Conservation (phyloP, 2,329 filamentous ascomycete genomes). For the Pseudogymnoascus sp. region DNA sequence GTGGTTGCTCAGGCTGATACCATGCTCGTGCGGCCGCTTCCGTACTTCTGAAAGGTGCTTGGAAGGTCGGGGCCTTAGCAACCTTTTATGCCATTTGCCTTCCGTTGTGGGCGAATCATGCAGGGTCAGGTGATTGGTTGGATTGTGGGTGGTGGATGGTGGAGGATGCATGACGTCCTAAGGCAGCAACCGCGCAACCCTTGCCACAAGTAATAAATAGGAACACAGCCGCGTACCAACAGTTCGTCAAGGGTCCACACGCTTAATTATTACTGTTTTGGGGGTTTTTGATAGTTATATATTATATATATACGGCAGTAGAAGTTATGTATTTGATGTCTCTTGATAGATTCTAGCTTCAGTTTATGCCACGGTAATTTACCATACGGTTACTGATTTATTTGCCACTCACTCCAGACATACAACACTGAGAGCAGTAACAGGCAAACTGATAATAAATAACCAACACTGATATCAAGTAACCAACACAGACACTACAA, state of each 20-base stretch:
- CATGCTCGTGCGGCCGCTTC: constrained; percentile 9
- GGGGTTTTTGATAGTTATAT: neutral
- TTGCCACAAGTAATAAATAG: neutral
- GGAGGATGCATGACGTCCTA: constrained; percentile 6
- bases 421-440: neutral
- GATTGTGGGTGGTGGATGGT: neutral
- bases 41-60: constrained; percentile 9
- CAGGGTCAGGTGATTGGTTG: neutral
- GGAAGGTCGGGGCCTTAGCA: constrained; percentile 7
- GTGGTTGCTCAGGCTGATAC: constrained; percentile 8
- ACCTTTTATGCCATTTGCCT: constrained; percentile 9
- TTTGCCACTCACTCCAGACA: neutral
- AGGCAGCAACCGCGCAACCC: neutral
- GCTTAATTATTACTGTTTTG: neutral
- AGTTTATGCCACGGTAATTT: neutral
- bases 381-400: neutral
- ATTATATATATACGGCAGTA: neutral
- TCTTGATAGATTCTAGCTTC: neutral
- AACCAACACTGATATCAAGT: no score
- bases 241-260: constrained; percentile 4
- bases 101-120: neutral
- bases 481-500: neutral
- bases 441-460: no score
- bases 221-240: neutral
- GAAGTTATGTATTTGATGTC: no score